Evolutionary conservation across 2,329 filamentous ascomycete species (phyloP).

Genomic region (Microdochium bolleyi): DNA sequence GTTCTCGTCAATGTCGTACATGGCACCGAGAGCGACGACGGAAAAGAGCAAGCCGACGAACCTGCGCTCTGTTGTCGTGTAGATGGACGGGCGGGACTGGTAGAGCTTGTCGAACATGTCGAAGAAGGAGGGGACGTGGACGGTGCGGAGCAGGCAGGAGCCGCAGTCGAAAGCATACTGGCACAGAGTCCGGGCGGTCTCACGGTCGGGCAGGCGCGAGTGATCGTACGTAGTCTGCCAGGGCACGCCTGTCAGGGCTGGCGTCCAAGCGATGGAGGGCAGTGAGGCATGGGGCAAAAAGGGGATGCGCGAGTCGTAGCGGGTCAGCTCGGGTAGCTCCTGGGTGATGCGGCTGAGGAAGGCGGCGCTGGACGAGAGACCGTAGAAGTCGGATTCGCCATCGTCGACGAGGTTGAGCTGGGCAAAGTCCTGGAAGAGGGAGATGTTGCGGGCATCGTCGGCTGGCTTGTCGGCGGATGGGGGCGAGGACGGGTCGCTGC

Average conservation of each 20-base stretch:
- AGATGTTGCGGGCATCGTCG: constrained; percentile 1
- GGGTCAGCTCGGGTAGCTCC: constrained; percentile 4
- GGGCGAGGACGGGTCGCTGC: neutral
- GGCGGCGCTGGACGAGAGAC: constrained; percentile 5
- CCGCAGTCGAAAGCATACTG: constrained; percentile 49
- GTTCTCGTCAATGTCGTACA: constrained; percentile 56
- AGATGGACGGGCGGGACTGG: constrained; percentile 54
- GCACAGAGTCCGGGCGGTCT: constrained; percentile 31
- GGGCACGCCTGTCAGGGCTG: neutral
- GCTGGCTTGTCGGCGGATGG: neutral
- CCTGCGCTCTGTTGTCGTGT: constrained; percentile 55
- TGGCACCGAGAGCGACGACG: constrained; percentile 63
- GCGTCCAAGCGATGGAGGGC: neutral
- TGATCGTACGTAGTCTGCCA: constrained; percentile 1
- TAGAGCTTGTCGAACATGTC: constrained; percentile 72
- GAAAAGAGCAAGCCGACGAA: constrained; percentile 66
- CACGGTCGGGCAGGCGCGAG: neutral
- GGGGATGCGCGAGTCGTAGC: constrained; percentile 4
- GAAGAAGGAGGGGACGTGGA: constrained; percentile 78
- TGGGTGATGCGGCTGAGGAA: constrained; percentile 5
- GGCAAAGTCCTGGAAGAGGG: constrained; percentile 1
- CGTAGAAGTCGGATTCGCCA: constrained; percentile 6
- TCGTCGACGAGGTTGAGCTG: constrained; percentile 4
- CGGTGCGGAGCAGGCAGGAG: constrained; percentile 56
- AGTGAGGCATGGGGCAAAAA: constrained; percentile 2